Conservation (phyloP, 129 eudicot genomes). For the Pittosporum tobira region DNA sequence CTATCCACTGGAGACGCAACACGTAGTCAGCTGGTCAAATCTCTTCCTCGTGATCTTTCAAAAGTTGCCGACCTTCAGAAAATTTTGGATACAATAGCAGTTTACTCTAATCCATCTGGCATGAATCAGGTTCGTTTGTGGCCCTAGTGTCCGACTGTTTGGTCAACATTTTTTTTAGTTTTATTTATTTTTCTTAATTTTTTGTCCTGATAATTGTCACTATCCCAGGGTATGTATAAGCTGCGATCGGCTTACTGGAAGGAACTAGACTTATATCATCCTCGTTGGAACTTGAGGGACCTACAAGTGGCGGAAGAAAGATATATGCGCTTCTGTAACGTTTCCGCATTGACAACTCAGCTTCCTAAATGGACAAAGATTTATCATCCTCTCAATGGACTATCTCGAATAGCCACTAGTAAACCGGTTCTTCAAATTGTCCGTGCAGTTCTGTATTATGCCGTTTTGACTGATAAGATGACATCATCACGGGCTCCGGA, state of each 20-base stretch:
- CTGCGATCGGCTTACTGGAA: conserved; percentile 71
- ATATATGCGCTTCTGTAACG: conserved; percentile 69
- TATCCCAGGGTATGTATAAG: conserved; percentile 78
- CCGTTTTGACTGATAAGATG: conserved; percentile 55
- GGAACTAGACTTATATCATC: conserved; percentile 90
- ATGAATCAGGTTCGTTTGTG: conserved; percentile 68
- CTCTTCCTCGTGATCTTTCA: conserved; percentile 88
- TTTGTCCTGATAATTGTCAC: conserved; percentile 5
- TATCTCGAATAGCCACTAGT: conserved; percentile 80
- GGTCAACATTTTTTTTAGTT: not conserved
- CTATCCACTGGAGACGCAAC: conserved; percentile 79
- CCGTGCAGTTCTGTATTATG: conserved; percentile 74
- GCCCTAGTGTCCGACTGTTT: not conserved
- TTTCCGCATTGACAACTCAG: conserved; percentile 74
- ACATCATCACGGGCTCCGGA: conserved; percentile 78
- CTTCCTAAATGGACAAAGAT: conserved; percentile 84
- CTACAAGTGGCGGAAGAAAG: conserved; percentile 94
- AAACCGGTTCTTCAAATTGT: conserved; percentile 60
- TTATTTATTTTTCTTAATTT: not conserved
- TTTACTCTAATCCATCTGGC: conserved; percentile 81
- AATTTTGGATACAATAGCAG: conserved; percentile 68
- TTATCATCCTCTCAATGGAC: conserved; percentile 61
- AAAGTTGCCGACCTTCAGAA: conserved; percentile 67
- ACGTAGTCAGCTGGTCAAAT: conserved; percentile 78
- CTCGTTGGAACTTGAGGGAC: conserved; percentile 89